phyloP scores from a whole-genome alignment of 225 moss, liverwort and hornwort species.

The Climacium dendroides region DNA sequence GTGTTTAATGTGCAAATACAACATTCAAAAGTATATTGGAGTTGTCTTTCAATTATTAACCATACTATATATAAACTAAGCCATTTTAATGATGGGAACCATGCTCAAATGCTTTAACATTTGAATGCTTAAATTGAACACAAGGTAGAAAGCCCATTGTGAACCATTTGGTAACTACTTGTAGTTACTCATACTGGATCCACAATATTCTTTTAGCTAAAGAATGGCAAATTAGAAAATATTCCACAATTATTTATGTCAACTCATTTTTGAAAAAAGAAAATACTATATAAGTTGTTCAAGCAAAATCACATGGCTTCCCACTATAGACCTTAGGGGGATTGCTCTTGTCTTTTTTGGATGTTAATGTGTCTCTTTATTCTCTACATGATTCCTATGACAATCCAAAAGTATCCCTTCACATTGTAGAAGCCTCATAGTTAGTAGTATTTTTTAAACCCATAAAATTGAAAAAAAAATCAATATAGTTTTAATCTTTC shows the following conservation, averaged over 20 bases:
- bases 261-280: background rate
- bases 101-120: background rate
- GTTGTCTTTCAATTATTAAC: background rate
- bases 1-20: accelerated
- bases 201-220: background rate
- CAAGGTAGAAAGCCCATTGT: background rate
- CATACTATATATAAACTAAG: background rate
- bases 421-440: too few species aligned
- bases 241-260: accelerated
- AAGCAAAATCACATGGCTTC: background rate
- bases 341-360: accelerated
- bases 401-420: background rate
- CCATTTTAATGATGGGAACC: background rate
- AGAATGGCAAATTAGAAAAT: background rate
- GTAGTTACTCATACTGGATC: background rate
- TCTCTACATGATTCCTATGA: accelerated
- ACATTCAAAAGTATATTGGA: background rate
- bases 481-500: too few species aligned
- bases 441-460: accelerated
- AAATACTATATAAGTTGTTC: background rate
- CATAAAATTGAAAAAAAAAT: too few species aligned
- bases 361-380: background rate
- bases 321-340: accelerated
- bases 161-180: accelerated
- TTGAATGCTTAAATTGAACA: background rate